Evolutionary conservation across 108 stramenopile species (phyloP).

Genomic region (Nitzschia palea): DNA sequence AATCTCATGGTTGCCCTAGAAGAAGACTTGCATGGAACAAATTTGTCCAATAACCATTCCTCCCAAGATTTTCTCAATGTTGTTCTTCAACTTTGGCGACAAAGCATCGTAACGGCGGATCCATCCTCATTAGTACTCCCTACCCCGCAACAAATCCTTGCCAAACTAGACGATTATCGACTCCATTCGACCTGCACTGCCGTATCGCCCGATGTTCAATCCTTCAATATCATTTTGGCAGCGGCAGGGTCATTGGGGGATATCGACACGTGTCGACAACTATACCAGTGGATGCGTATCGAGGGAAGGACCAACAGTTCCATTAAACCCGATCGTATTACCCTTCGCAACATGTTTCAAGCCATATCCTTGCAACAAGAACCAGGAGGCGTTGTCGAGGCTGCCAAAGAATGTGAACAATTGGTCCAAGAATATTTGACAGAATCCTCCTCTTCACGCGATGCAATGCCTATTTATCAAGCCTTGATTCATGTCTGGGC

Average conservation of each 20-base stretch:
- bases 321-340: constrained; percentile 25
- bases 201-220: constrained; percentile 22
- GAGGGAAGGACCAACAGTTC: constrained; percentile 16
- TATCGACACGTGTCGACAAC: constrained; percentile 12
- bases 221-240: constrained; percentile 32
- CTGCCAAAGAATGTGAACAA: constrained; percentile 24
- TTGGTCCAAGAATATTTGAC: constrained; percentile 18
- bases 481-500: constrained; percentile 40
- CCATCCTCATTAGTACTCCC: not conserved
- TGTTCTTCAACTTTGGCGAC: constrained; percentile 7
- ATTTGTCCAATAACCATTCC: not conserved
- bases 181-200: not conserved
- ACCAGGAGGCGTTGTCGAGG: too few species aligned
- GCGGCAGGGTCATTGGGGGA: constrained; percentile 18
- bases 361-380: not conserved
- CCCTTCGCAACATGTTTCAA: constrained; percentile 28
- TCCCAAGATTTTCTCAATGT: not conserved
- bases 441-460: not conserved
- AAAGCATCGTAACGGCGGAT: not conserved
- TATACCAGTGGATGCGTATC: constrained; percentile 35
- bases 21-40: not conserved
- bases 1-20: not conserved
- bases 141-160: constrained; percentile 3
- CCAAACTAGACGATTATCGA: constrained; percentile 23
- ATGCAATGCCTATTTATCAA: not conserved